phyloP scores from a whole-genome alignment of 73 alveolate genomes.

The Symbiodinium pilosum region DNA sequence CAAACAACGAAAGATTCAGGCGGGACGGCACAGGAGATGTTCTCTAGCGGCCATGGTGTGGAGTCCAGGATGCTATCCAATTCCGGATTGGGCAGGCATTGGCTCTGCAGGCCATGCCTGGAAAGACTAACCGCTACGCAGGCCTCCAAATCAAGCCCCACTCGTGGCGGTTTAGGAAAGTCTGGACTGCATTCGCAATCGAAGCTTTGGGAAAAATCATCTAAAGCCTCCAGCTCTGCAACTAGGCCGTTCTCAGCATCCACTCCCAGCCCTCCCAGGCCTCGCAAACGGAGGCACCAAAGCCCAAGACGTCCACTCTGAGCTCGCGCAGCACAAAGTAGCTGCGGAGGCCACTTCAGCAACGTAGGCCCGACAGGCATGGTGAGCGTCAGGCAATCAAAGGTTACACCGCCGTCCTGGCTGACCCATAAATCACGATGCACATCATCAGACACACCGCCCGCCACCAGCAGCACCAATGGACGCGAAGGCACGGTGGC shows the following conservation, averaged over 20 bases:
- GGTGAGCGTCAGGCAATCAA: neutral
- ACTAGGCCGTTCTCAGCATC: neutral
- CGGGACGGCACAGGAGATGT: slow-evolving; percentile 30
- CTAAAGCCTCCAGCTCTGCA: slow-evolving; percentile 77
- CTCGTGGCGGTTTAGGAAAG: slow-evolving; percentile 65
- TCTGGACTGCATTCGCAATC: slow-evolving; percentile 21
- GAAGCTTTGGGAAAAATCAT: slow-evolving; percentile 74
- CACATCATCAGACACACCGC: slow-evolving; percentile 71
- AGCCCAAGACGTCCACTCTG: slow-evolving; percentile 63
- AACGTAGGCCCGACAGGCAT: slow-evolving; percentile 48
- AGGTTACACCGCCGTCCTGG: slow-evolving; percentile 58
- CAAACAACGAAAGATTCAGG: slow-evolving; percentile 55
- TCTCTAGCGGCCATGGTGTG: slow-evolving; percentile 12
- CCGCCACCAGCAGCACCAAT: slow-evolving; percentile 67
- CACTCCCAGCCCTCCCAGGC: neutral
- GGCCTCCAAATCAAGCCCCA: slow-evolving; percentile 61
- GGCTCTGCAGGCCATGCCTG: slow-evolving; percentile 34
- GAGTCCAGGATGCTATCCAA: neutral
- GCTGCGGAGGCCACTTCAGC: slow-evolving; percentile 82
- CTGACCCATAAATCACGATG: slow-evolving; percentile 73
- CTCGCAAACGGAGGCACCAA: slow-evolving; percentile 31
- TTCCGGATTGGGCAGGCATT: slow-evolving; percentile 1
- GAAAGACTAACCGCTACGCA: neutral
- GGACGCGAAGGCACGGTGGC: slow-evolving; percentile 74
- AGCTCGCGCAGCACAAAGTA: slow-evolving; percentile 55